Evolutionary conservation across 2,329 filamentous ascomycete genomes (phyloP).

Genomic region (Helminthosporium solani): DNA sequence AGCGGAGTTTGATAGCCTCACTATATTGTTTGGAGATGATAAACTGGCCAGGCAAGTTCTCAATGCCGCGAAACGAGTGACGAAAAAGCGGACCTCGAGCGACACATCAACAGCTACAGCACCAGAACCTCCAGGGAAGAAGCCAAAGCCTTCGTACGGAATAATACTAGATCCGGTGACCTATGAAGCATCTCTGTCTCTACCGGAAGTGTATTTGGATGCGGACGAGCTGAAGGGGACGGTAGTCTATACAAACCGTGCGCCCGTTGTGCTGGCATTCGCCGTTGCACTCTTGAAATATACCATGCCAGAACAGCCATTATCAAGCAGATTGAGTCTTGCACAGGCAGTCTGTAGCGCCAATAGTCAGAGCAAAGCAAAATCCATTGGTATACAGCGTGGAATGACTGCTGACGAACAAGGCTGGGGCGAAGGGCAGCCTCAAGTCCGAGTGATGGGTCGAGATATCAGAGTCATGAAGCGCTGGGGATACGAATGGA

Average conservation of each 20-base stretch:
- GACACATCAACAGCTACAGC: constrained; percentile 22
- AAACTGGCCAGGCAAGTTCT: constrained; percentile 59
- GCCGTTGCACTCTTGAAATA: constrained; percentile 70
- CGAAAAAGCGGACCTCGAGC: constrained; percentile 55
- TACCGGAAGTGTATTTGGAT: constrained; percentile 57
- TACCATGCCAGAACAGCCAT: constrained; percentile 82
- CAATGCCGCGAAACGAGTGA: constrained; percentile 57
- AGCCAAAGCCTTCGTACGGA: constrained; percentile 31
- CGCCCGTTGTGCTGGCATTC: constrained; percentile 80
- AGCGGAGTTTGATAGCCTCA: constrained; percentile 46
- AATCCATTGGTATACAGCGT: constrained; percentile 69
- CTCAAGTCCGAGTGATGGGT: constrained; percentile 69
- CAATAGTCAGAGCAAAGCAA: constrained; percentile 75
- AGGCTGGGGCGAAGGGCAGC: constrained; percentile 74
- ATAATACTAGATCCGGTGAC: constrained; percentile 51
- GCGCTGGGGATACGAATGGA: constrained; percentile 70
- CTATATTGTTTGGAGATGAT: constrained; percentile 51
- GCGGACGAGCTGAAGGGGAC: constrained; percentile 61
- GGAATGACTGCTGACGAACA: constrained; percentile 66
- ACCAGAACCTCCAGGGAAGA: constrained; percentile 37
- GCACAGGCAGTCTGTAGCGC: constrained; percentile 81
- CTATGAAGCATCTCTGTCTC: constrained; percentile 61
- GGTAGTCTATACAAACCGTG: constrained; percentile 71
- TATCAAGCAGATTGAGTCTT: constrained; percentile 79
- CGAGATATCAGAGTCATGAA: constrained; percentile 74